A percentile compares a stretch with the other conserved stretches of the same genome.
Conservation (phyloP, 139 green algal genomes). For the Trebouxia sp. region DNA sequence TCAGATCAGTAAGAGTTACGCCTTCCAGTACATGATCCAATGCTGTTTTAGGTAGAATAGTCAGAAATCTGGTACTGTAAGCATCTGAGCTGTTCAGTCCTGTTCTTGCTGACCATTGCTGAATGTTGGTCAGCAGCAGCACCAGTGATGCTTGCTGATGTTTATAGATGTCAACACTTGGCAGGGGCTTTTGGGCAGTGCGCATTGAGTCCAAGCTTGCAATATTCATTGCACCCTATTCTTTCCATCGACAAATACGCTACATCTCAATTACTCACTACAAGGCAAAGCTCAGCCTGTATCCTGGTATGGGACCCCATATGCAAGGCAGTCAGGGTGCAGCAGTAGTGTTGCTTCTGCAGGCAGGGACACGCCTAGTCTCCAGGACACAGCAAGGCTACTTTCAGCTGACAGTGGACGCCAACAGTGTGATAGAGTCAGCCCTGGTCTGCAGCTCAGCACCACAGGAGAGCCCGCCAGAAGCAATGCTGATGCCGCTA, state of each 20-base stretch:
- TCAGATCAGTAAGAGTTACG: no score
- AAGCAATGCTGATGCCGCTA: constrained; percentile 39
- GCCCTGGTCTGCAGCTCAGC: neutral
- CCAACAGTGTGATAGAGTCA: constrained; percentile 1
- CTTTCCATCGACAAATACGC: neutral
- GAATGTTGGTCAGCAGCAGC: no score
- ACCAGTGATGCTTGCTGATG: no score
- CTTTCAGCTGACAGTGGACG: constrained; percentile 38
- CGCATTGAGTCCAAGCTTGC: no score
- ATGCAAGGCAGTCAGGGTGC: neutral
- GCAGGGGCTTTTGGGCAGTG: no score
- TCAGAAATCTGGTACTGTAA: no score
- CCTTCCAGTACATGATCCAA: no score
- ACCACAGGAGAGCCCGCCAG: neutral
- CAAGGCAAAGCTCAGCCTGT: neutral
- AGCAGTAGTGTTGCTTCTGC: neutral
- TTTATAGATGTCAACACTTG: no score
- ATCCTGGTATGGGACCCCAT: neutral
- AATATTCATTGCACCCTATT: neutral
- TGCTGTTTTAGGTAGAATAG: no score
- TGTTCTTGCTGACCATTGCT: no score
- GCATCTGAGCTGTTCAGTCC: no score
- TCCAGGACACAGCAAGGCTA: constrained; percentile 29
- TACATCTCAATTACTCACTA: neutral
- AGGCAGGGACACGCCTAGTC: neutral